Conservation (phyloP, 495 filamentous ascomycete species). For the Talaromyces trachyspermus region DNA sequence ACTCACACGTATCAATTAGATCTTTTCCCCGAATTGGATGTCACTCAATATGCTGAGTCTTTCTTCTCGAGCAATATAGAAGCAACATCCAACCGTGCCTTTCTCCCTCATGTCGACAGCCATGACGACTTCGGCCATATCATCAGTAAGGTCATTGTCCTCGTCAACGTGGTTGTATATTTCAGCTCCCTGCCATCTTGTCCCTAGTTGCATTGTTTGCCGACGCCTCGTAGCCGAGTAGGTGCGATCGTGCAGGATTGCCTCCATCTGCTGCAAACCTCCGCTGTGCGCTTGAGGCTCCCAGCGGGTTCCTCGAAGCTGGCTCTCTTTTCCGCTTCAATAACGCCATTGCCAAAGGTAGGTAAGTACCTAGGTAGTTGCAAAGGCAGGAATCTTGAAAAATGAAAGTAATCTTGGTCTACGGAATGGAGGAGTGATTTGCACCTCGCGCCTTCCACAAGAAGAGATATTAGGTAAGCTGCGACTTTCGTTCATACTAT, state of each 20-base stretch:
- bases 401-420: too few relatives aligned
- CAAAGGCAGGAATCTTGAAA: too few relatives aligned
- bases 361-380: neutral
- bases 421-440: too few relatives aligned
- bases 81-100: constrained; percentile 76
- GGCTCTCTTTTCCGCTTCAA: constrained; percentile 5
- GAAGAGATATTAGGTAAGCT: too few relatives aligned
- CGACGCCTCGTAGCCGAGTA: neutral
- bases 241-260: neutral
- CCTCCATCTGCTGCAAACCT: neutral
- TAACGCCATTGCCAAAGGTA: neutral
- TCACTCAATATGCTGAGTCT: constrained; percentile 77
- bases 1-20: constrained; percentile 57
- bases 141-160: constrained; percentile 46
- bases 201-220: neutral
- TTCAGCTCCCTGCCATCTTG: too few relatives aligned
- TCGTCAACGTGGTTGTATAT: too few relatives aligned
- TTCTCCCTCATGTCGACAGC: constrained; percentile 70
- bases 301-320: neutral
- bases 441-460: too few relatives aligned
- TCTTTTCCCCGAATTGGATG: constrained; percentile 63
- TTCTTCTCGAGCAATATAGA: constrained; percentile 71
- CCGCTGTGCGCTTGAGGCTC: constrained; percentile 2
- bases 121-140: constrained; percentile 70
- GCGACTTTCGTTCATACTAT: constrained; percentile 1